These are phyloP conservation scores for Bimuria novae-zelandiae DNA, from an alignment of 2,329 filamentous ascomycete genomes.

Conservation along the genomic window DNA sequence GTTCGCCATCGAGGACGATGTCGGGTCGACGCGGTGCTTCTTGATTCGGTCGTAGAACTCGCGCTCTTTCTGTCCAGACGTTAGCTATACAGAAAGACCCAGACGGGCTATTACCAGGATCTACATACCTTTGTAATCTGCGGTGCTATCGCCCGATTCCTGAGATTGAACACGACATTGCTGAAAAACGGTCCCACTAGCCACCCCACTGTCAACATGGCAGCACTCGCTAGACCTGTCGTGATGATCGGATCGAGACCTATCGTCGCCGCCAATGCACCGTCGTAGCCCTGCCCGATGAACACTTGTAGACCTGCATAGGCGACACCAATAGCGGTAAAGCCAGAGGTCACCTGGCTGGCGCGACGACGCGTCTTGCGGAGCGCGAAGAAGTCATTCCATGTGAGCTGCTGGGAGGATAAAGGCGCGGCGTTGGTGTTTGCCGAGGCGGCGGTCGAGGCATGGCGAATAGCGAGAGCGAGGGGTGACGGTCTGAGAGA, in stretches of 20 bases:
- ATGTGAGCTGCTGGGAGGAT: slow-evolving; percentile 54
- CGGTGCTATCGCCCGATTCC: slow-evolving; percentile 70
- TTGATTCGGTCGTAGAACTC: slow-evolving; percentile 92
- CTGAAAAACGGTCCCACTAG: slow-evolving; percentile 82
- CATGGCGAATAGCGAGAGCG: slow-evolving; percentile 23
- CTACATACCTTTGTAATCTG: slow-evolving; percentile 73
- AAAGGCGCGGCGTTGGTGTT: slow-evolving; percentile 16
- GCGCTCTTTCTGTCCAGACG: slow-evolving; percentile 73
- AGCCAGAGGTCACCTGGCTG: slow-evolving; percentile 76
- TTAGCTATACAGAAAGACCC: no score
- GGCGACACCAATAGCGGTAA: slow-evolving; percentile 66
- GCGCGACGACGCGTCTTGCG: slow-evolving; percentile 83
- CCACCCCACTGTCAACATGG: slow-evolving; percentile 83
- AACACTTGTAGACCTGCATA: slow-evolving; percentile 68
- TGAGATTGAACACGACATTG: slow-evolving; percentile 75
- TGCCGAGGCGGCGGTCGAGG: slow-evolving; percentile 26
- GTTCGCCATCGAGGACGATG: slow-evolving; percentile 85
- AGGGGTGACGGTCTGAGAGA: slow-evolving; percentile 15
- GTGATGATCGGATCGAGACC: slow-evolving; percentile 88
- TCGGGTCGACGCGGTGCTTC: slow-evolving; percentile 89
- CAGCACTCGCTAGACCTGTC: slow-evolving; percentile 77
- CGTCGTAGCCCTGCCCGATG: slow-evolving; percentile 72
- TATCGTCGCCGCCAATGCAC: slow-evolving; percentile 66
- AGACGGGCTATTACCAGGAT: no score
- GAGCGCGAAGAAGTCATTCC: slow-evolving; percentile 92